Percentiles rank a stretch among this genome's conserved stretches.
phyloP scores from a whole-genome alignment of 1,139 yeast genomes.

The Debaryomyces singareniensis region DNA sequence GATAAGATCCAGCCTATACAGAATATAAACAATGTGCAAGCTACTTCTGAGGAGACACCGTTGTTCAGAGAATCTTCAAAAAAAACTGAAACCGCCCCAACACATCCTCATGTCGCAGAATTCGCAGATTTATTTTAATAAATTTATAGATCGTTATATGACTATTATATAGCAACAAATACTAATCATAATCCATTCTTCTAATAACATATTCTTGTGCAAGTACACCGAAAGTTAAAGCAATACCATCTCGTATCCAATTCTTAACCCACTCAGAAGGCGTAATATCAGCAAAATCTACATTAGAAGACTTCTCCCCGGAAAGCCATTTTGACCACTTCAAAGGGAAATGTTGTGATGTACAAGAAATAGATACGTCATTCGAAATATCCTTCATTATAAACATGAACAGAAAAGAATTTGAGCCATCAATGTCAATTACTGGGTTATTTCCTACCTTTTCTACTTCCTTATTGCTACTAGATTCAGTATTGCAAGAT shows the following conservation, averaged over 20 bases:
- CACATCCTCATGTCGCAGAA: slow-evolving; percentile 43
- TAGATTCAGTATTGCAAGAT: slow-evolving; percentile 15
- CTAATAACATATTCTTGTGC: slow-evolving; percentile 88
- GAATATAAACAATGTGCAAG: not conserved
- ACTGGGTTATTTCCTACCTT: slow-evolving; percentile 18
- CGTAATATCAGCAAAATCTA: slow-evolving; percentile 43
- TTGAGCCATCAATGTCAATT: slow-evolving; percentile 35
- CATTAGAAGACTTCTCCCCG: slow-evolving; percentile 31
- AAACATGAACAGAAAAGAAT: slow-evolving; percentile 56
- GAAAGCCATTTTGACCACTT: slow-evolving; percentile 88
- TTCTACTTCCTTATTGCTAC: slow-evolving; percentile 10
- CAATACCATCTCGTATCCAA: slow-evolving; percentile 83
- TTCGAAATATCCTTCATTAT: slow-evolving; percentile 75
- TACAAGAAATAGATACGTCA: slow-evolving; percentile 62
- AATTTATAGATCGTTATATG: slow-evolving; percentile 3
- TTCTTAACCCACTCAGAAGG: slow-evolving; percentile 95
- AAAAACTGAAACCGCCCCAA: slow-evolving; percentile 2
- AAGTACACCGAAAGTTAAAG: slow-evolving; percentile 72
- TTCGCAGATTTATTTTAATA: slow-evolving; percentile 40
- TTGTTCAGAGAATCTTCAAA: not conserved
- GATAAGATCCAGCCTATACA: slow-evolving; percentile 1
- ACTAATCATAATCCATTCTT: slow-evolving; percentile 73
- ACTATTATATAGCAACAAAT: not conserved
- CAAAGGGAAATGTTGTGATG: slow-evolving; percentile 85
- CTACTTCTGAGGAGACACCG: not conserved